Evolutionary conservation across 2,329 filamentous ascomycete species (phyloP), one percentile per base, ranked within the genome.

Genomic region (Fusarium algeriense): DNA sequence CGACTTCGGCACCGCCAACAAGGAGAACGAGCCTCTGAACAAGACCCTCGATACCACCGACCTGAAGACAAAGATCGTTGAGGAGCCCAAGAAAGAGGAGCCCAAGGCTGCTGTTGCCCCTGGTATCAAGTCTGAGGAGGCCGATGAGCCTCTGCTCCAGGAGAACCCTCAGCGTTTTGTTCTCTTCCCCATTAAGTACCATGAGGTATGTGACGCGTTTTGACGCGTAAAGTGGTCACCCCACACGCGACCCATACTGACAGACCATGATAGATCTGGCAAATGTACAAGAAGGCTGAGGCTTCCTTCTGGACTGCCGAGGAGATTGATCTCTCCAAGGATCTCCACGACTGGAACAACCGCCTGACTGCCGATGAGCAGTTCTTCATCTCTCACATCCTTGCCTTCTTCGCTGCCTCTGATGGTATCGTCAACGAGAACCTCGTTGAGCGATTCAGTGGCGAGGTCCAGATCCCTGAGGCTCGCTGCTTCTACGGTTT

Each of bases 211-310:
- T 88, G 75, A 84, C 84, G 83, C 83, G 82, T 82, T 74, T 80
- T 83, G 75, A 91, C 92, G 92, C 91, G 91, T 93, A 87, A 87
- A 92, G 87, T 91, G 87, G 77, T 76, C 57, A 12, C 66, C 71
- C 69, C 56, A 67, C 55, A 43, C 37, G 75, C 30, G 77, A 69
- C 48, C 69, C 67, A 30, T 50, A 77, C 83, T 87, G 80, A 88
- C 80, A 48, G 62, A 60, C 70, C 55, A 69, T 66, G 53, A 57
- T 73, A 98, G 95, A 97, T 98, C 83, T 99, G 96, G 96, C 95
- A 98, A 84, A 98, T 98, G 95, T 99, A 99, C 90, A 99, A 99
- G 91, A 98, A 98, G 87, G 95, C 95, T 75, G 95, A 99, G 84
- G 96, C 96, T 57, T 98, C 96, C 45, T 99, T 99, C 91, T 99